Evolutionary conservation across 148 eudicot genomes (phyloP).

Genomic region (Camellia granthamiana): DNA sequence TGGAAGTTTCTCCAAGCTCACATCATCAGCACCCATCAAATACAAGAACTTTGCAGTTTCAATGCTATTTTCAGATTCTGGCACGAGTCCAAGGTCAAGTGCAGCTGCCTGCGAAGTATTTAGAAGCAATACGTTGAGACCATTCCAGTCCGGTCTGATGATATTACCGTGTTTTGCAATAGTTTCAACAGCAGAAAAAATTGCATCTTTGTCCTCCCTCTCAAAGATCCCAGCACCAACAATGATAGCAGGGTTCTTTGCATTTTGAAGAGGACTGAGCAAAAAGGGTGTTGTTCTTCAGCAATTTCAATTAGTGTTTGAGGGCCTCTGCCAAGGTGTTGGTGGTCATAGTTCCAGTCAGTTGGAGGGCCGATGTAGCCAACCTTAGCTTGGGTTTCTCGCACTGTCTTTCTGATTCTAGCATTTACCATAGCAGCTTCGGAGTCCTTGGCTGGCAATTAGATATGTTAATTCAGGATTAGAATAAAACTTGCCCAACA

Average conservation of each 20-base stretch:
- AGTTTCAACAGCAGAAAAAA: conserved; percentile 59
- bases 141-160: conserved; percentile 86
- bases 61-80: conserved; percentile 69
- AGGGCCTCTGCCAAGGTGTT: conserved; percentile 82
- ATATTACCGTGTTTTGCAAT: conserved; percentile 62
- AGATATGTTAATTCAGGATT: not conserved
- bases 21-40: conserved; percentile 96
- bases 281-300: conserved; percentile 71
- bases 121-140: conserved; percentile 73
- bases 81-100: conserved; percentile 83
- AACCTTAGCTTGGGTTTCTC: conserved; percentile 66
- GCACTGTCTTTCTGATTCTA: conserved; percentile 76
- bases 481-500: not conserved
- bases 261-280: conserved; percentile 48
- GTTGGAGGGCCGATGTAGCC: conserved; percentile 82
- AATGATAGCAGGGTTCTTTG: conserved; percentile 83
- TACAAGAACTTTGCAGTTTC: conserved; percentile 81
- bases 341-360: conserved; percentile 73
- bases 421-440: conserved; percentile 99
- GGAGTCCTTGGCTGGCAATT: conserved; percentile 77
- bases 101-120: conserved; percentile 98
- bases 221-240: conserved; percentile 86
- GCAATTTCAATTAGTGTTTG: conserved; percentile 69
- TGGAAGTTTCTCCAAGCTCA: conserved; percentile 62
- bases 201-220: conserved; percentile 80